Evolutionary conservation across 176 grass and related monocot genomes (phyloP).

Genomic region (Rhynchospora pubera): DNA sequence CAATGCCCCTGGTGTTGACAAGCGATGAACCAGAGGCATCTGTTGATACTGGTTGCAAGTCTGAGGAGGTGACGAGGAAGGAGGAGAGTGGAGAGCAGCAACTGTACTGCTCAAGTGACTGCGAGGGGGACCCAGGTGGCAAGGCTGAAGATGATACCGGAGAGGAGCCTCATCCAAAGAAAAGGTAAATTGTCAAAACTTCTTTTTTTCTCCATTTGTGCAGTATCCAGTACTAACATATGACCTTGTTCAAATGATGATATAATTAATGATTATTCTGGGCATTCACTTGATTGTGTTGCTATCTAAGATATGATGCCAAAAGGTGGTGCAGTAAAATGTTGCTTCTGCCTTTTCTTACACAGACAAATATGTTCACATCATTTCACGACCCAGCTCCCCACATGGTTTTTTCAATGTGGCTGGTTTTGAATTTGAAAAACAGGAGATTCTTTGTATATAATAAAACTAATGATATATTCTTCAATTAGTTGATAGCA

Average conservation of each 20-base stretch:
- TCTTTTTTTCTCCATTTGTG: not conserved
- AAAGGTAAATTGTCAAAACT: conserved; percentile 40
- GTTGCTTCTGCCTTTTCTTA: not conserved
- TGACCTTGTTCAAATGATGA: no score
- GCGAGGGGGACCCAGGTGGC: conserved; percentile 63
- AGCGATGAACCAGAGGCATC: conserved; percentile 62
- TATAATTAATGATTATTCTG: not conserved
- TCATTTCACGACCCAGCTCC: not conserved
- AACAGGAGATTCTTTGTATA: not conserved
- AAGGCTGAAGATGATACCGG: conserved; percentile 52
- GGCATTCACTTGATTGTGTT: not conserved
- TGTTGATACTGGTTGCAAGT: conserved; percentile 33
- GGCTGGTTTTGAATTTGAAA: not conserved
- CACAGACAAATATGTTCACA: not conserved
- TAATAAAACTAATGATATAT: not conserved
- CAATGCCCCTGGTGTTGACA: conserved; percentile 42
- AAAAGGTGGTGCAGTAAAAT: not conserved
- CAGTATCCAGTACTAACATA: no score
- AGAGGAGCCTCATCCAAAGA: conserved; percentile 46
- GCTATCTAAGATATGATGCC: not conserved
- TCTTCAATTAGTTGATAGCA: not conserved
- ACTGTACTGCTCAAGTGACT: conserved; percentile 94
- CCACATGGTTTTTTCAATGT: not conserved
- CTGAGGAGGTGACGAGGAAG: conserved; percentile 23
- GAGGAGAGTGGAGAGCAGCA: conserved; percentile 63